Percentiles rank a stretch among this genome's conserved stretches.
These are phyloP conservation scores for Calonectria multiphialidica DNA, from an alignment of 2,329 filamentous ascomycete genomes.

Conservation along the genomic window DNA sequence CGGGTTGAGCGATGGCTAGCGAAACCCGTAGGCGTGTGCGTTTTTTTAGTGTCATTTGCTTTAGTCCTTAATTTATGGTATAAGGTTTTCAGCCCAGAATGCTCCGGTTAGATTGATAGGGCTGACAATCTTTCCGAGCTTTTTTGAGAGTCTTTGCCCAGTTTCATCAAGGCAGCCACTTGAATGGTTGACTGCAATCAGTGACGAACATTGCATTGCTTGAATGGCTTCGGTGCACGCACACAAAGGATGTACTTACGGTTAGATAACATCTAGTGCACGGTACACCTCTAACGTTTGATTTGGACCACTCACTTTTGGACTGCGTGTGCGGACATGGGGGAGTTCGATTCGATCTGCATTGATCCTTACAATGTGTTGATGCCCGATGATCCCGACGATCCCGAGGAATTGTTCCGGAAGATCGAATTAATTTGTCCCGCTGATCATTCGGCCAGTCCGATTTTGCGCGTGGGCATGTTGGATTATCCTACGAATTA, in stretches of 20 bases:
- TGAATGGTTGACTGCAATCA: neutral
- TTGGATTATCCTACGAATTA: too few relatives aligned
- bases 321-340: neutral
- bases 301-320: neutral
- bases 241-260: neutral
- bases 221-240: neutral
- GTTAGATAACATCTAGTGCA: neutral
- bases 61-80: too few relatives aligned
- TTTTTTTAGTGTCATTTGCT: too few relatives aligned
- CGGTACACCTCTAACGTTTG: neutral
- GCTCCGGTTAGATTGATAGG: neutral
- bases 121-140: neutral
- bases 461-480: too few relatives aligned
- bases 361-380: neutral
- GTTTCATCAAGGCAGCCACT: neutral
- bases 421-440: neutral
- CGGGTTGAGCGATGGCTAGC: too few relatives aligned
- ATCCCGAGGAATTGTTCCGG: neutral
- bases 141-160: neutral
- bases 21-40: too few relatives aligned
- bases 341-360: neutral
- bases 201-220: neutral
- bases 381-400: neutral
- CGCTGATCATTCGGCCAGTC: neutral
- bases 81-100: too few relatives aligned